Conservation (phyloP, 129 eudicot species). For the Tagetes erecta region DNA sequence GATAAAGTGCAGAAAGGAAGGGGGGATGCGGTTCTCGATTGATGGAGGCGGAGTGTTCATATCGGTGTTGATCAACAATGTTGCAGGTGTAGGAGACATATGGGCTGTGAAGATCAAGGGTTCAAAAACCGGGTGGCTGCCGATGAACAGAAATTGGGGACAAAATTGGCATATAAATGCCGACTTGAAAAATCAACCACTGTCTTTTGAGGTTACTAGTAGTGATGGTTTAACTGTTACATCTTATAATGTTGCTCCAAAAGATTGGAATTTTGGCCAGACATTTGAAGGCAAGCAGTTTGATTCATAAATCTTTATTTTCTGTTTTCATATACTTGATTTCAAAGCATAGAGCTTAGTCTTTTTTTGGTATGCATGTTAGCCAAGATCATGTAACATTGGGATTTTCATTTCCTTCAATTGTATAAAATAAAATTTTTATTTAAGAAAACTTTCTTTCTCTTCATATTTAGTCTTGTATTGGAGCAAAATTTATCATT, state of each 20-base stretch:
- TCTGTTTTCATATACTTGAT: slow-evolving; percentile 11
- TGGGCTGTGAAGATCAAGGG: slow-evolving; percentile 81
- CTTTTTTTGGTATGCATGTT: slow-evolving; percentile 18
- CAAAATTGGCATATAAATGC: slow-evolving; percentile 93
- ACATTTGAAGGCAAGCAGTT: slow-evolving; percentile 89
- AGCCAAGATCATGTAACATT: slow-evolving; percentile 14
- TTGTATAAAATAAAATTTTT: slow-evolving; percentile 31
- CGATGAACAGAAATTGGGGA: slow-evolving; percentile 95
- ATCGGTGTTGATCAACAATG: slow-evolving; percentile 82
- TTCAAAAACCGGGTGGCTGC: slow-evolving; percentile 94
- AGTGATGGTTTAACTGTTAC: slow-evolving; percentile 70
- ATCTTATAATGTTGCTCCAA: slow-evolving; percentile 77
- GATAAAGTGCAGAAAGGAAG: slow-evolving; percentile 90
- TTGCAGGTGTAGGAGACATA: slow-evolving; percentile 87
- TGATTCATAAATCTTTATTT: slow-evolving; percentile 37
- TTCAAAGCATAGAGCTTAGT: slow-evolving; percentile 26
- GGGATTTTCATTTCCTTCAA: slow-evolving; percentile 16
- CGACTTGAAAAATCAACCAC: slow-evolving; percentile 71
- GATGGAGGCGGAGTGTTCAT: slow-evolving; percentile 74
- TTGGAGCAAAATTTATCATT: not conserved
- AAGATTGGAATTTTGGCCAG: slow-evolving; percentile 80
- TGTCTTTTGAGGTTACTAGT: slow-evolving; percentile 77
- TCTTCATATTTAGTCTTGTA: not conserved
- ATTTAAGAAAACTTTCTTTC: not conserved
- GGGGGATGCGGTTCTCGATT: slow-evolving; percentile 74